Conservation (phyloP, 768 basidiomycete genomes). For the Podaxis carcinomalis region DNA sequence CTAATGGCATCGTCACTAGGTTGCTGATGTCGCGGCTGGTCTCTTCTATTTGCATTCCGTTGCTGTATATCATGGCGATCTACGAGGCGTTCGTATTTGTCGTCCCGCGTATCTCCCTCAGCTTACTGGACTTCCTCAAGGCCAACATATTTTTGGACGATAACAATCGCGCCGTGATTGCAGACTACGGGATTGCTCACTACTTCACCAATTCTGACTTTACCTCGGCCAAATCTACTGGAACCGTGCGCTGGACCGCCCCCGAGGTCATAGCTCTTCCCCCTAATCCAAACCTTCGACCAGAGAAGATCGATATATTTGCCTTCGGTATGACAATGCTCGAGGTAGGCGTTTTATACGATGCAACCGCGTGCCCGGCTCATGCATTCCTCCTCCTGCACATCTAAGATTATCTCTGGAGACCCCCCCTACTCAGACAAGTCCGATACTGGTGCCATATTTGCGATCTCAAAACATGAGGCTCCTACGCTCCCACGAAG, state of each 20-base stretch:
- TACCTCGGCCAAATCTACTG: constrained; percentile 20
- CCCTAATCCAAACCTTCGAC: constrained; percentile 11
- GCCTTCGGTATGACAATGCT: constrained; percentile 24
- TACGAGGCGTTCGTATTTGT: constrained; percentile 18
- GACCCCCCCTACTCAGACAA: neutral
- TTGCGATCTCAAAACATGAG: neutral
- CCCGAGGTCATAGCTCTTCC: constrained; percentile 26
- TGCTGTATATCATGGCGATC: constrained; percentile 23
- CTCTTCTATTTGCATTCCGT: constrained; percentile 21
- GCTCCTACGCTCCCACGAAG: neutral
- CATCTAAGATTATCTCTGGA: neutral
- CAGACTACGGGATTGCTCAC: constrained; percentile 24
- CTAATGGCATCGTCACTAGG: neutral
- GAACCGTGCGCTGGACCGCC: constrained; percentile 26
- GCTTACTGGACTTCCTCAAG: constrained; percentile 8
- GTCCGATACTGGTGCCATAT: constrained; percentile 3
- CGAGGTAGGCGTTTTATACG: constrained; percentile 18
- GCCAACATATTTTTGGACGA: constrained; percentile 25
- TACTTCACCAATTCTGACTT: constrained; percentile 19
- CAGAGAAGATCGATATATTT: constrained; percentile 20
- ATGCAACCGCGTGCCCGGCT: too few relatives aligned
- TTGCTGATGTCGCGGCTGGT: constrained; percentile 13
- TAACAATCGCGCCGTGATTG: constrained; percentile 18
- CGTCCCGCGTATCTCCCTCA: neutral
- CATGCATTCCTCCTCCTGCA: neutral